These are phyloP conservation scores for Monosporascus sp. DNA, from an alignment of 2,329 filamentous ascomycete genomes.

Conservation along the genomic window DNA sequence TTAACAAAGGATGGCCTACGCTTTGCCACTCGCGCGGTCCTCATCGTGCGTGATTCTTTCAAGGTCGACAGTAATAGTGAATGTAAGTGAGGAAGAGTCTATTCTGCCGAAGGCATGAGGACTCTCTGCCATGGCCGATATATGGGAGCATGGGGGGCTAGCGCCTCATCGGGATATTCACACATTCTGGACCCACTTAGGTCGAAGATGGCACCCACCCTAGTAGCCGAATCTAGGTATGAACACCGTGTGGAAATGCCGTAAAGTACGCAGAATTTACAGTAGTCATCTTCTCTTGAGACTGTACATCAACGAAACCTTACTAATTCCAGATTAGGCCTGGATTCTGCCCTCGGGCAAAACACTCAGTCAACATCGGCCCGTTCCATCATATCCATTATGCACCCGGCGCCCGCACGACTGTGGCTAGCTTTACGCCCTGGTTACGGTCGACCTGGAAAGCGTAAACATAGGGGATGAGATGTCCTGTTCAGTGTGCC, in stretches of 20 bases:
- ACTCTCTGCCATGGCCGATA: background rate
- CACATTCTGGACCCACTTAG: conserved; percentile 5
- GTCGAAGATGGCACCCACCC: background rate
- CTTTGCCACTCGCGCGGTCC: background rate
- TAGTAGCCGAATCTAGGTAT: background rate
- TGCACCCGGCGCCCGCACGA: background rate
- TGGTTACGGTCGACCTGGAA: background rate
- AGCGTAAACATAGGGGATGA: background rate
- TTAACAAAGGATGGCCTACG: background rate
- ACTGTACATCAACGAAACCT: background rate
- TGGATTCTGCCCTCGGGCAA: conserved; percentile 5
- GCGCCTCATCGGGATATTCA: conserved; percentile 7
- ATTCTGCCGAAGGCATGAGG: background rate
- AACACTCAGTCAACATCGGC: background rate
- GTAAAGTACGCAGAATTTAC: background rate
- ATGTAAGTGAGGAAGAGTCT: background rate
- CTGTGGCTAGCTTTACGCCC: background rate
- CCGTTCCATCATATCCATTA: background rate
- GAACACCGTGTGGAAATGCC: background rate
- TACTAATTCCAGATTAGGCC: background rate
- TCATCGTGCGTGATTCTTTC: background rate
- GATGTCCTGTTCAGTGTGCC: conserved; percentile 1
- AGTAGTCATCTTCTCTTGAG: background rate
- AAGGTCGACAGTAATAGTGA: background rate
- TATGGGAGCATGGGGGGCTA: background rate